Evolutionary conservation across 2,329 filamentous ascomycete species (phyloP), one percentile per base, ranked within the genome.

Genomic region (Aspergillus sp.): DNA sequence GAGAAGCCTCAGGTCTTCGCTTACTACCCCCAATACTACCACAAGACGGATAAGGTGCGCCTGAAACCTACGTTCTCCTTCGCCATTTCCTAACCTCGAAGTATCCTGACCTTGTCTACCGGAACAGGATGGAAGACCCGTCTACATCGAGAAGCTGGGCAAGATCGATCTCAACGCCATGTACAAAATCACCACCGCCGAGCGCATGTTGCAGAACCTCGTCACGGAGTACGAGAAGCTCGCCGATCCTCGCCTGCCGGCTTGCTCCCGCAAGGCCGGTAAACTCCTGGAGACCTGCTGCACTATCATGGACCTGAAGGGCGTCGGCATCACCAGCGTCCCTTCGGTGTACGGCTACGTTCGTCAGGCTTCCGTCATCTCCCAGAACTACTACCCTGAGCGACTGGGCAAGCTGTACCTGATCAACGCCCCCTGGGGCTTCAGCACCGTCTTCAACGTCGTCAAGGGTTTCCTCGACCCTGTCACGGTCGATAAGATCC

Each of bases 331-430:
- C 63, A 82, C 80, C 70, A 94, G 88, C 75, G 86, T 90, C 41
- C 82, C 85, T 57, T 87, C 88, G 56, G 93, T 96, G 53, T 96
- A 95, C 79, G 82, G 84, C 50, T 97, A 96, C 78, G 83, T 99
- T 62, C 84, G 84, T 66, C 83, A 88, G 70, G 91, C 90, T 43
- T 94, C 90, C 32, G 86, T 79, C 71, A 89, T 99, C 76, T 95
- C 90, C 60, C 94, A 97, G 77, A 96, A 97, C 83, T 95, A 97
- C 84, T 99, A 99, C 78, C 94, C 94, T 7, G 94, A 99, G 82
- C 89, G 94, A 54, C 82, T 99, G 54, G 94, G 94, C 67, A 92
- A 91, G 76, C 82, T 99, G 70, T 99, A 96, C 82, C 79, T 99
- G 65, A 96, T 99, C 85, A 99, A 99, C 76, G 90, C 93, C 3